Conservation (phyloP, 2,329 filamentous ascomycete species). For the Aureobasidium mangrovei region DNA sequence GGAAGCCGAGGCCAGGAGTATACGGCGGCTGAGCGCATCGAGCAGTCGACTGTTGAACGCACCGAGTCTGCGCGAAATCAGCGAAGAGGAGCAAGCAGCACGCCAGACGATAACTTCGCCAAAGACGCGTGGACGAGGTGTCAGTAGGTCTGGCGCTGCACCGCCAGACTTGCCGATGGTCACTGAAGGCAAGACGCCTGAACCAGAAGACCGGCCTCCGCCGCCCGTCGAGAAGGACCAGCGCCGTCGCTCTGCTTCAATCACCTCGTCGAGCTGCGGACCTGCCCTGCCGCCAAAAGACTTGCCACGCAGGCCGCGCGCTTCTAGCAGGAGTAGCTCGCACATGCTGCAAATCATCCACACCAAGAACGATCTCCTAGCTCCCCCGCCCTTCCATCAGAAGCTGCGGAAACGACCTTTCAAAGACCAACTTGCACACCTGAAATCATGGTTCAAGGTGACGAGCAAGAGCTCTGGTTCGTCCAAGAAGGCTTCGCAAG, state of each 20-base stretch:
- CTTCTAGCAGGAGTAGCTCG: conserved; percentile 42
- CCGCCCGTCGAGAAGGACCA: conserved; percentile 73
- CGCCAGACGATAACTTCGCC: conserved; percentile 42
- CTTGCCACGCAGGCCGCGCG: conserved; percentile 53
- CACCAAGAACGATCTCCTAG: conserved; percentile 53
- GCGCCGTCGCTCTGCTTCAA: conserved; percentile 46
- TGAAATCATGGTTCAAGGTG: conserved; percentile 67
- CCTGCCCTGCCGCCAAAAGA: conserved; percentile 79
- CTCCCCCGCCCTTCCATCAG: conserved; percentile 40
- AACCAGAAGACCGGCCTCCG: conserved; percentile 42
- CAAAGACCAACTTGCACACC: conserved; percentile 55
- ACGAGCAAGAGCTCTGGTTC: conserved; percentile 29
- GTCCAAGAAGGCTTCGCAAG: conserved; percentile 1
- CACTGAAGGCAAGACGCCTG: conserved; percentile 50
- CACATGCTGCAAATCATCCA: conserved; percentile 83
- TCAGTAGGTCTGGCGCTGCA: conserved; percentile 55
- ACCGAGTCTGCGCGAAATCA: conserved; percentile 60
- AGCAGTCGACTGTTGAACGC: conserved; percentile 78
- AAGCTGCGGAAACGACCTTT: conserved; percentile 54
- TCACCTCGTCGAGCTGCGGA: conserved; percentile 63
- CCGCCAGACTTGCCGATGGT: conserved; percentile 70
- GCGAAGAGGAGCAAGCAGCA: conserved; percentile 55
- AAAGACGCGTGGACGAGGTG: conserved; percentile 64
- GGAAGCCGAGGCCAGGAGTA: conserved; percentile 69
- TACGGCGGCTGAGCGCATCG: conserved; percentile 77